These are phyloP conservation scores for Noccaea caerulescens DNA, from an alignment of 345 rosid species.

Conservation along the genomic window DNA sequence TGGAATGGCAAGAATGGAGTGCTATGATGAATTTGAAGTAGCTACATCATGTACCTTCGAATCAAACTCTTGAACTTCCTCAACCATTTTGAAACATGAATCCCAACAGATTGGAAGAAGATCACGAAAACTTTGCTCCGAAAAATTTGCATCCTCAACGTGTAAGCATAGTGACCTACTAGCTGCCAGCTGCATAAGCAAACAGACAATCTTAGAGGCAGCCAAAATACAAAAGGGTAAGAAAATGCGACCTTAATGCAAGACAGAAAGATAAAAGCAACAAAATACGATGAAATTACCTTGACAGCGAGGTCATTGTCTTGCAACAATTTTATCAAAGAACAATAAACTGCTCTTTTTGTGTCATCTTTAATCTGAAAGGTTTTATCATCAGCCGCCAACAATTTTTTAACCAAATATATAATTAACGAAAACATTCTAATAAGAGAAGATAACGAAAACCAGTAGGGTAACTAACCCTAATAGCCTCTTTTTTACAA, in stretches of 20 bases:
- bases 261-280: constrained; percentile 12
- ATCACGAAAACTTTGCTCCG: constrained; percentile 72
- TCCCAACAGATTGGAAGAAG: constrained; percentile 92
- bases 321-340: constrained; percentile 82
- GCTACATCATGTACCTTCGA: constrained; percentile 67
- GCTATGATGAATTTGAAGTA: constrained; percentile 23
- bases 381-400: constrained; percentile 37
- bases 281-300: constrained; percentile 51
- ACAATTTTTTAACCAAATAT: not conserved
- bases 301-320: constrained; percentile 84
- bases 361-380: constrained; percentile 89
- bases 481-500: not conserved
- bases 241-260: constrained; percentile 1
- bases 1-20: constrained; percentile 29
- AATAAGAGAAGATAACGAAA: constrained; percentile 7
- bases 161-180: constrained; percentile 91
- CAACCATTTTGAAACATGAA: constrained; percentile 85
- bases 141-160: constrained; percentile 94
- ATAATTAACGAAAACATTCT: not conserved
- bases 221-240: constrained; percentile 12
- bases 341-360: constrained; percentile 88
- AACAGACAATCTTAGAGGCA: constrained; percentile 46
- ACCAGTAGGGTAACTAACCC: constrained; percentile 1
- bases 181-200: constrained; percentile 82
- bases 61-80: constrained; percentile 97